Percentiles rank a stretch among this genome's conserved stretches.
Conservation (phyloP, 2,329 filamentous ascomycete genomes). For the Trichothecium sympodiale region DNA sequence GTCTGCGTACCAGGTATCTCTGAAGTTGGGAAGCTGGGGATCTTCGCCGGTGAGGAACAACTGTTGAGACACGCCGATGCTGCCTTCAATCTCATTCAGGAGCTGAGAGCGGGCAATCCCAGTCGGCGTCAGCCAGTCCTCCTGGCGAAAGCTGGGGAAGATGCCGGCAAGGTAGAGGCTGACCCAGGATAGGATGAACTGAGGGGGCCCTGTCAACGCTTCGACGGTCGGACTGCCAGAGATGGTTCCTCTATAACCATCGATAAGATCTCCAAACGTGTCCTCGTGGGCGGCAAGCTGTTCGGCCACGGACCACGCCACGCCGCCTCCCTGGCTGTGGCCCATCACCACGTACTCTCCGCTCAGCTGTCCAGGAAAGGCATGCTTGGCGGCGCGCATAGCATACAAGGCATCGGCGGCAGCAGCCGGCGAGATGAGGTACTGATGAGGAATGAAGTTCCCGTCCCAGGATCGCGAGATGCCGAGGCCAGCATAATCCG, state of each 20-base stretch:
- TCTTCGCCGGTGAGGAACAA: slow-evolving; percentile 1
- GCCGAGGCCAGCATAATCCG: slow-evolving; percentile 33
- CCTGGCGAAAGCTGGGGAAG: slow-evolving; percentile 7
- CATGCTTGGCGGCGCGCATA: slow-evolving; percentile 25
- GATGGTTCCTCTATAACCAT: slow-evolving; percentile 8
- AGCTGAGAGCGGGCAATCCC: slow-evolving; percentile 5
- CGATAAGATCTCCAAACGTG: slow-evolving; percentile 1
- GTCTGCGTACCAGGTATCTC: not conserved
- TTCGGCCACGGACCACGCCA: slow-evolving; percentile 23
- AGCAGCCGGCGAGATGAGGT: slow-evolving; percentile 20
- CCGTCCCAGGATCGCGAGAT: slow-evolving; percentile 21
- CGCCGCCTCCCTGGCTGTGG: slow-evolving; percentile 33
- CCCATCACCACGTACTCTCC: slow-evolving; percentile 31
- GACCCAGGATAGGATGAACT: slow-evolving; percentile 1
- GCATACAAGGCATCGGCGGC: slow-evolving; percentile 32
- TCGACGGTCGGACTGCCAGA: slow-evolving; percentile 6
- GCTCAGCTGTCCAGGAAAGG: slow-evolving; percentile 22
- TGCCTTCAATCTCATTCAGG: slow-evolving; percentile 4
- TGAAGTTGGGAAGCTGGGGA: not conserved
- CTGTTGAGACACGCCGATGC: not conserved
- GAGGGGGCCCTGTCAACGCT: not conserved
- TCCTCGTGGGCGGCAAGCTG: slow-evolving; percentile 12
- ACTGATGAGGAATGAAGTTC: slow-evolving; percentile 26
- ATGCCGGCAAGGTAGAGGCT: slow-evolving; percentile 2
- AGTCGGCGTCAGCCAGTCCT: slow-evolving; percentile 18